These are phyloP conservation scores for Aspergillus sp. DNA, from an alignment of 2,329 filamentous ascomycete genomes.

Conservation along the genomic window DNA sequence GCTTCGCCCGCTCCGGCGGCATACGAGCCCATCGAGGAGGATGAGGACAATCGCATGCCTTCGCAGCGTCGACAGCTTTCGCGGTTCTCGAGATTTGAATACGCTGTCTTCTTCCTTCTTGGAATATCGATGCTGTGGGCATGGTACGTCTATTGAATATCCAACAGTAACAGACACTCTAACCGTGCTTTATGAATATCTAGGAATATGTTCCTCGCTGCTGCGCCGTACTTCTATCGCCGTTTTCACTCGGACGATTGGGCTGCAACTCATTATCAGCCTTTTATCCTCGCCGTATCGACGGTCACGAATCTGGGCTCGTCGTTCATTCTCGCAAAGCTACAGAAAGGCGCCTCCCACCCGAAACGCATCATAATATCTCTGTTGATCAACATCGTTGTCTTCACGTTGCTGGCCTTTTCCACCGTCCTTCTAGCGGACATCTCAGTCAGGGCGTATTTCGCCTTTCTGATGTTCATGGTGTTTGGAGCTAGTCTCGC, in stretches of 20 bases:
- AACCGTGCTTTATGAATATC: not conserved
- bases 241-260: slow-evolving; percentile 71
- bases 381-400: slow-evolving; percentile 70
- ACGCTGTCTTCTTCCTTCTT: slow-evolving; percentile 77
- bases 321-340: slow-evolving; percentile 72
- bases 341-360: slow-evolving; percentile 82
- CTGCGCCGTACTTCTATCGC: slow-evolving; percentile 84
- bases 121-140: slow-evolving; percentile 97
- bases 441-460: slow-evolving; percentile 64
- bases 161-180: slow-evolving; percentile 2
- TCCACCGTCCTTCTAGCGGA: slow-evolving; percentile 70
- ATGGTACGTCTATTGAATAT: slow-evolving; percentile 59
- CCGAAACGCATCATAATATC: slow-evolving; percentile 78
- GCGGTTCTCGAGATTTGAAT: slow-evolving; percentile 79
- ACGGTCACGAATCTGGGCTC: slow-evolving; percentile 76
- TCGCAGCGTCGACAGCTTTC: slow-evolving; percentile 10
- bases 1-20: slow-evolving; percentile 11
- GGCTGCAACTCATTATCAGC: slow-evolving; percentile 80
- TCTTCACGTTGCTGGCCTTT: slow-evolving; percentile 74
- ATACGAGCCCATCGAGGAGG: slow-evolving; percentile 32
- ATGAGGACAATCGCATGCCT: slow-evolving; percentile 25
- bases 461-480: slow-evolving; percentile 77
- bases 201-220: slow-evolving; percentile 98
- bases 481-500: slow-evolving; percentile 77
- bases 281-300: slow-evolving; percentile 81